Base-by-base conservation (phyloP, 345 rosid species). In the Gossypium longicalyx region DNA sequence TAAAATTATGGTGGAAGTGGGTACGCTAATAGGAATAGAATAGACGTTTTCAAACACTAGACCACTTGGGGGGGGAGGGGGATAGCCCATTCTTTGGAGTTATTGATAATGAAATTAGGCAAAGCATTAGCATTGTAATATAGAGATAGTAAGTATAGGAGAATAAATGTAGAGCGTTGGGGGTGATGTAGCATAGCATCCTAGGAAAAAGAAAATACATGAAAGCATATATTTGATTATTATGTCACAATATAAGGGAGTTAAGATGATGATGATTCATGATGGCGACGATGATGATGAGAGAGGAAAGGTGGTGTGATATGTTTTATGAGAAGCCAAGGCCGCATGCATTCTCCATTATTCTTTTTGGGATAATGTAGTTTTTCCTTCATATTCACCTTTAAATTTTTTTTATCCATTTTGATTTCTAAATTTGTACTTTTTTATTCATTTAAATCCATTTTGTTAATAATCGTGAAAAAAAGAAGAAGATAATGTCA, bases 201-300 rank as follows among this genome's bases (percentile, higher is more conserved):
- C 74, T 41, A 71, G 41, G 51, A 71, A 56, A 52, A 71, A 41
- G 52, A 41, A n/a, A 9, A 56, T 56, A 56, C 60, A 56, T 41
- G 29, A 16, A 44, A 17, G 41, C 71, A 69, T 60, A 25, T 25
- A 51, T 27, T 69, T 29, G 73, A 70, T 52, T 70, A 60, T 68
- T 49, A 29, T 70, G 61, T 70, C 60, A 29, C 72, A 16, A n/a
- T 52, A 52, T 9, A 52, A 52, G 73, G 61, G 61, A 52, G 41
- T 48, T 49, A 68, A 25, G 73, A 52, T 29, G 61, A 70, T 41
- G 68, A 57, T 64, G 69, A 27, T 25, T 20, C 9, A n/a, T 56
- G 60, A 48, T 48, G 52, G 13, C n/a, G 53, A 66, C 12, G 52
- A 52, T 29, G 73, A 44, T 44, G 70, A 34, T 16, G 45, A 66